Percentiles rank a stretch among this genome's conserved stretches.
Evolutionary conservation across 1,139 yeast species (phyloP).

Genomic region (Torulaspora pretoriensis): DNA sequence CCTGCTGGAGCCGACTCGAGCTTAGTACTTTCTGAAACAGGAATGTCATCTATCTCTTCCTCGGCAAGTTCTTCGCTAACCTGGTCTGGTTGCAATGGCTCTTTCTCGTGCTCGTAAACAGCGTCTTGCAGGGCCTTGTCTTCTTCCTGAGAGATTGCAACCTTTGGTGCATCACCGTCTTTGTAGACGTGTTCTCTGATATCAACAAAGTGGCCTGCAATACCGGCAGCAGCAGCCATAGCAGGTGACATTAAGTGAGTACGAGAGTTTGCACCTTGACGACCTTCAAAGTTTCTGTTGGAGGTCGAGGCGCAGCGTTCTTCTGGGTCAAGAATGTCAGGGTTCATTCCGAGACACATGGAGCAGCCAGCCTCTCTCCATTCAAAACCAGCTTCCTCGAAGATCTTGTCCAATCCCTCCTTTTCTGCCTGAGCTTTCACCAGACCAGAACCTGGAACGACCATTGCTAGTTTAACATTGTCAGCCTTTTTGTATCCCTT

Average conservation of each 20-base stretch:
- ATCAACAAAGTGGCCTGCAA: constrained; percentile 85
- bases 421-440: constrained; percentile 89
- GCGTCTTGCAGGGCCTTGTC: constrained; percentile 63
- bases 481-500: constrained; percentile 86
- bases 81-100: constrained; percentile 44
- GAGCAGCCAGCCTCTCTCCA: constrained; percentile 99
- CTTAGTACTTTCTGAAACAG: constrained; percentile 40
- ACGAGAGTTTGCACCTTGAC: constrained; percentile 96
- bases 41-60: constrained; percentile 57
- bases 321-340: constrained; percentile 88
- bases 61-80: constrained; percentile 34
- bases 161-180: constrained; percentile 56
- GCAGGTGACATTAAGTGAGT: constrained; percentile 98
- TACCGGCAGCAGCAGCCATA: constrained; percentile 99
- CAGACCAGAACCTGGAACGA: constrained; percentile 96
- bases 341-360: constrained; percentile 99
- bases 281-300: constrained; percentile 97
- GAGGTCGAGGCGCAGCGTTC: constrained; percentile 99
- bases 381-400: constrained; percentile 87
- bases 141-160: constrained; percentile 54
- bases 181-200: constrained; percentile 74
- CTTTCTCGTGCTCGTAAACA: constrained; percentile 66
- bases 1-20: constrained; percentile 44
- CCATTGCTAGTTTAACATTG: constrained; percentile 74
- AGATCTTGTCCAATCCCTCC: constrained; percentile 90